Base-by-base conservation (phyloP, 2,329 filamentous ascomycete species). In the Aureobasidium zeae region DNA sequence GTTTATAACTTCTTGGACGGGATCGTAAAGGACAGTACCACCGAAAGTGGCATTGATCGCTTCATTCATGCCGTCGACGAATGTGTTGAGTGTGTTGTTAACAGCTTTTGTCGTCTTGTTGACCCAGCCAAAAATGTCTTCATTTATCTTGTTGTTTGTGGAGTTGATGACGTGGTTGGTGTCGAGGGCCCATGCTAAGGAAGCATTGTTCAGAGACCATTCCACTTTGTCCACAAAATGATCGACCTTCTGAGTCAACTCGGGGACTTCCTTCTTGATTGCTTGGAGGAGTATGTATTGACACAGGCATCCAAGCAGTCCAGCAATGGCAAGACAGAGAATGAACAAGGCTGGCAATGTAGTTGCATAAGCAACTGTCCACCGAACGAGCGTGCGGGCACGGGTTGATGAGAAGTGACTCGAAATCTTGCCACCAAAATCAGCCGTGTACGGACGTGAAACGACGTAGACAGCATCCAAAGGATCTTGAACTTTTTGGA, bases 381-480 rank as follows among this genome's bases (percentile, higher is more conserved):
- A 95, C 49, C 88, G 79, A 8, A 79, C 72, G 30, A 94, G 72
- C 33, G 84, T 75, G 60, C 86, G 81, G 39, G 76, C 73, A 52
- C 81, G 73, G 56, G 63, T 64, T 65, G 62, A 75, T 42, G 74
- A 75, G 63, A 89, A 79, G 46, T 69, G 72, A 39, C 73, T 73
- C 5, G 83, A 77, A 15, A 84, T 53, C 63, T 75, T 81, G 59
- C 94, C 74, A 29, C 88, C 89, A 20, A 74, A 66, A 2, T 72
- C 72, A 1, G 86, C 77, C 1, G 86, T 85, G 53, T 81, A 77
- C 1, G 89, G 87, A 16, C 86, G 77, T 24, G 86, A 88, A 22
- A 82, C 79, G 52, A 95, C 83, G 64, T 95, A 94, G 30, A 94
- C 77, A 25, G 88, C 79, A 58, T 96, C 89, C 72, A 94, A 79